These are phyloP conservation scores for Zalaria sp. DNA, from an alignment of 2,329 filamentous ascomycete species.

Conservation along the genomic window DNA sequence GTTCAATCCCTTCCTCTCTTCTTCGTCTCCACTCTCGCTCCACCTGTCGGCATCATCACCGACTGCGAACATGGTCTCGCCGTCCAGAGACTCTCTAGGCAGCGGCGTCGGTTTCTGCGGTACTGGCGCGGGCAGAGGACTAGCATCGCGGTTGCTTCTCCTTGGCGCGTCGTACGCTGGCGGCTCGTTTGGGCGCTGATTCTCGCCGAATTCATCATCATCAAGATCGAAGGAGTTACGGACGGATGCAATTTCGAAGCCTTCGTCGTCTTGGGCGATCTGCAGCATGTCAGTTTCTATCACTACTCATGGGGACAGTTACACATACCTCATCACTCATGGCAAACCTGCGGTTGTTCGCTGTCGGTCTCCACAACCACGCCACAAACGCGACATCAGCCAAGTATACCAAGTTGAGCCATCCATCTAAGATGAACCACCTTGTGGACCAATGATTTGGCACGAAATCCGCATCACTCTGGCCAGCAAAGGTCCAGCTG, in stretches of 20 bases:
- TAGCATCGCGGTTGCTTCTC: slow-evolving; percentile 20
- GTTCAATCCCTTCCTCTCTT: slow-evolving; percentile 36
- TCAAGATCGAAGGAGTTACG: slow-evolving; percentile 59
- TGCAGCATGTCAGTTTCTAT: slow-evolving; percentile 39
- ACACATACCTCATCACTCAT: slow-evolving; percentile 81
- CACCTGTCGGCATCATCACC: slow-evolving; percentile 58
- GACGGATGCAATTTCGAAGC: slow-evolving; percentile 91
- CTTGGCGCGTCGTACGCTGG: slow-evolving; percentile 9
- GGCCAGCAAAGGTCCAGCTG: slow-evolving; percentile 84
- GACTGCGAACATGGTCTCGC: slow-evolving; percentile 91
- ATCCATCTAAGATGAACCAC: slow-evolving; percentile 95
- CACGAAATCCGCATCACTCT: slow-evolving; percentile 74
- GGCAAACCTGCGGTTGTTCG: slow-evolving; percentile 90
- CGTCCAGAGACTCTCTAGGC: slow-evolving; percentile 54
- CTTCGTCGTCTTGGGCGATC: slow-evolving; percentile 95
- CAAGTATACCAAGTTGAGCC: slow-evolving; percentile 93
- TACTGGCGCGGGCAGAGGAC: slow-evolving; percentile 38
- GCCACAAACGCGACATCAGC: slow-evolving; percentile 86
- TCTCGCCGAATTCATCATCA: slow-evolving; percentile 28
- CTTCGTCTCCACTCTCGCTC: slow-evolving; percentile 49
- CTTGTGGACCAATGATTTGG: slow-evolving; percentile 94
- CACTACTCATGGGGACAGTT: slow-evolving; percentile 63
- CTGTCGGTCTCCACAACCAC: slow-evolving; percentile 91
- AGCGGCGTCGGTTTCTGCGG: slow-evolving; percentile 33
- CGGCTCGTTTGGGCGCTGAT: slow-evolving; percentile 10